Base-by-base conservation (phyloP, 306 rosid genomes). In the Trifolium pratense region DNA sequence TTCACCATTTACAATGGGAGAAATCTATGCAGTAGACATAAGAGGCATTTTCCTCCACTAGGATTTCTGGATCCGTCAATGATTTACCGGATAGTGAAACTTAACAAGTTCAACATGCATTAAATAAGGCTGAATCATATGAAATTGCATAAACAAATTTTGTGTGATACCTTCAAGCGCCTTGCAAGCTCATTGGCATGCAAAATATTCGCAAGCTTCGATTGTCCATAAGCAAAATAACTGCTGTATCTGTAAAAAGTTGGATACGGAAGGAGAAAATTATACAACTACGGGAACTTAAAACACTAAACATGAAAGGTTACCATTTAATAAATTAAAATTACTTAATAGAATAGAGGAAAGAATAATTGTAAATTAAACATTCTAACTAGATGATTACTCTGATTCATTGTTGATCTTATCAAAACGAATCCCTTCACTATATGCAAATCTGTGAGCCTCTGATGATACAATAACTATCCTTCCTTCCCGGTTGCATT, bases 151-250 rank as follows among this genome's bases (percentile, higher is more conserved):
- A 49, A 69, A 65, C 20, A 65, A 59, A n/a, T 45, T 26, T 66
- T 49, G 74, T 8, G 40, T 8, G 57, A 59, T 84, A 93, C 96
- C 97, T 93, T 87, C 73, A 93, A 82, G 78, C 83, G 89, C 81
- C 88, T 89, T 37, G 96, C 49, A 64, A 93, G 97, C 82, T 91
- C 96, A 21, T 84, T 87, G 18, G 96, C 92, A 66, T 93, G 97
- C 71, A 93, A 77, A 66, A 89, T 77, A 71, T 93, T 91, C 20
- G 96, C 82, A 63, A 93, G 96, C 82, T 93, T 93, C 61, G 97
- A 89, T 70, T 89, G 97, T 49, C 87, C 89, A 86, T 91, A 91
- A 48, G 96, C 96, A 39, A 0, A 70, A 66, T 73, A 46, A 76
- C 84, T 71, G 78, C 26, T 58, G 81, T 87, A 87, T 70, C 98